Percentiles rank a stretch among this genome's conserved stretches.
These are phyloP conservation scores for Colletotrichum falcatum DNA, from an alignment of 2,329 filamentous ascomycete species.

Conservation along the genomic window DNA sequence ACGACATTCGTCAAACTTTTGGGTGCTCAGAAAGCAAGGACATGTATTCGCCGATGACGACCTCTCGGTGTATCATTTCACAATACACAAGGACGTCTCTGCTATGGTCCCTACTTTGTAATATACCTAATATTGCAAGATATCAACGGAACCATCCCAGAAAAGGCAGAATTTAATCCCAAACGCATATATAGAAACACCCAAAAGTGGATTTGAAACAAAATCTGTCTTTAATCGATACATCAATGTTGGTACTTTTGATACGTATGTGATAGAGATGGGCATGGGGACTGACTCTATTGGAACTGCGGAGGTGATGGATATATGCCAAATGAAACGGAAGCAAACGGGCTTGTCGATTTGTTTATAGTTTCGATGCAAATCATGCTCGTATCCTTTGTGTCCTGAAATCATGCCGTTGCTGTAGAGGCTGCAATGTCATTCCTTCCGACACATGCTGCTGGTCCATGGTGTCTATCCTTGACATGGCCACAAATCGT, in stretches of 20 bases:
- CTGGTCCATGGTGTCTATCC: neutral
- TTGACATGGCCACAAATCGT: neutral
- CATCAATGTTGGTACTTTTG: neutral
- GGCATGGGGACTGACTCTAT: no score
- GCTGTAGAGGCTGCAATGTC: neutral
- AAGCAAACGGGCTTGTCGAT: neutral
- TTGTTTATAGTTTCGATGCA: neutral
- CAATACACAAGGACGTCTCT: neutral
- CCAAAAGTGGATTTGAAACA: neutral
- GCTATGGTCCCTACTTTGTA: neutral
- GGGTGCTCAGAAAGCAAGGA: neutral
- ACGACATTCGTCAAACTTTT: no score
- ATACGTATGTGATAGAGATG: neutral
- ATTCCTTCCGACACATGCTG: neutral
- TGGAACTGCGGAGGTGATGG: neutral
- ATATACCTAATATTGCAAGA: neutral
- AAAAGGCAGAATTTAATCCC: neutral
- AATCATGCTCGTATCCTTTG: neutral
- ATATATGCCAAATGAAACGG: neutral
- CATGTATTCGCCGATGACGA: neutral
- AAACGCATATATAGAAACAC: neutral
- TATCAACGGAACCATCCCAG: neutral
- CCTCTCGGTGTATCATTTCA: neutral
- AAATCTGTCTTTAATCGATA: neutral
- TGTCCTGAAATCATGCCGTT: neutral